Evolutionary conservation across 805 yeast species (phyloP), one percentile per base, ranked within the genome.

Genomic region (Yamadazyma sp.): DNA sequence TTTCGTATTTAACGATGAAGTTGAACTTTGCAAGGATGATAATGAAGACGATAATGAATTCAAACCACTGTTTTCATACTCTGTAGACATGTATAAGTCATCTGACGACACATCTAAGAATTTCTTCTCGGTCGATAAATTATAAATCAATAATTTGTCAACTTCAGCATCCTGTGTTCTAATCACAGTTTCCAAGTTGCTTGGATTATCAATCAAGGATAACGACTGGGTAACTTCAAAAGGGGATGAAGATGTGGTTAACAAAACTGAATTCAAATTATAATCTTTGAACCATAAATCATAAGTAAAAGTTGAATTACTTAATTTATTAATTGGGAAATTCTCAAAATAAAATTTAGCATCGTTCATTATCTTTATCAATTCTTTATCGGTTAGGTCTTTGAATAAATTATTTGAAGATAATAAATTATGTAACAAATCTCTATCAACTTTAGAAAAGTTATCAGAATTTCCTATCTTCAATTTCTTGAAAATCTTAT

Each of bases 401-500:
- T 49, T 44, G 40, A 64, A 56, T 17, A 68, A 43, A 23, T 34
- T 45, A 10, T 50, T 31, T 0, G 72, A 69, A 3, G 70, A 62
- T 4, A 66, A 29, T 13, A 57, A 43, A 16, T 59, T 47, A 47
- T 67, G 72, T 5, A 66, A 52, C 3, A 53, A 24, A 35, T 66
- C 70, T 15, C 38, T 43, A 33, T 66, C 72, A 5, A 61, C 46
- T 5, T 40, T 22, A 8, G 18, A 33, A 27, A 38, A 37, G 21
- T 44, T 49, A 4, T 9, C 23, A 8, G 31, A 33, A n/a, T 41
- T 47, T 10, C 33, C 42, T 2, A 32, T 28, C 5, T 28, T 27
- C 27, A 63, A 45, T 22, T 43, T 30, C 2, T 47, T 45, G 13
- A 75, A 45, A 1, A 84, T 62, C 4, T 59, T 61, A 2, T 62